These are phyloP conservation scores for Medicago arabica DNA, from an alignment of 306 rosid species.

Conservation along the genomic window DNA sequence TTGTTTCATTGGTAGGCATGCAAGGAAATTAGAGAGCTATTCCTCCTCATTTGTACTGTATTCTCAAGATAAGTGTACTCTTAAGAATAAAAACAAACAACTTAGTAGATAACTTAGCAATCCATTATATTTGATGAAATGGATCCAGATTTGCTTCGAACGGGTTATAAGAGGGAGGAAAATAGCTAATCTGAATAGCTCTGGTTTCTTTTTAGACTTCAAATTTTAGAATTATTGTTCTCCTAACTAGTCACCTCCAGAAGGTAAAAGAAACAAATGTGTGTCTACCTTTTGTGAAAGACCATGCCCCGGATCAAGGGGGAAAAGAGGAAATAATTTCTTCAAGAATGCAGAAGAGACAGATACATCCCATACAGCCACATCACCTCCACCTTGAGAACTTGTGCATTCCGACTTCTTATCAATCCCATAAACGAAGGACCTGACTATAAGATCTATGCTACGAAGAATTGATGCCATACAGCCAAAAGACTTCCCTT, in stretches of 20 bases:
- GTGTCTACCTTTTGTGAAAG: constrained; percentile 65
- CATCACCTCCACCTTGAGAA: constrained; percentile 49
- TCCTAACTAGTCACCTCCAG: constrained; percentile 16
- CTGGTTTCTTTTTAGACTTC: constrained; percentile 26
- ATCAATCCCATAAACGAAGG: constrained; percentile 53
- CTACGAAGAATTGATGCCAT: constrained; percentile 66
- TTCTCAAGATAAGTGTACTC: background rate
- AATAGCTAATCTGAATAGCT: constrained; percentile 29
- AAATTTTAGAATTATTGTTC: constrained; percentile 13
- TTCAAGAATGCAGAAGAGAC: constrained; percentile 62
- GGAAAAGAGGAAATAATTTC: constrained; percentile 69
- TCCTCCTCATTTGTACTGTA: constrained; percentile 8
- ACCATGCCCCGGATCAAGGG: constrained; percentile 58
- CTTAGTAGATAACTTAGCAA: constrained; percentile 19
- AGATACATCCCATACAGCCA: constrained; percentile 49
- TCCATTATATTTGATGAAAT: constrained; percentile 21
- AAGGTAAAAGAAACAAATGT: constrained; percentile 21
- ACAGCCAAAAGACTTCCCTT: constrained; percentile 71
- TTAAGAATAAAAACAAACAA: constrained; percentile 1
- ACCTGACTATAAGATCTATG: constrained; percentile 66
- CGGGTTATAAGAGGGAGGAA: constrained; percentile 15
- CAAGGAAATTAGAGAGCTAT: constrained; percentile 10
- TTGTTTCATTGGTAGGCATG: background rate
- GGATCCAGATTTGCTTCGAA: constrained; percentile 28
- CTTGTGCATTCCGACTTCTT: constrained; percentile 49